Evolutionary conservation across 1,139 yeast species (phyloP), one percentile per base, ranked within the genome.

Genomic region (Candida labiduridarum): DNA sequence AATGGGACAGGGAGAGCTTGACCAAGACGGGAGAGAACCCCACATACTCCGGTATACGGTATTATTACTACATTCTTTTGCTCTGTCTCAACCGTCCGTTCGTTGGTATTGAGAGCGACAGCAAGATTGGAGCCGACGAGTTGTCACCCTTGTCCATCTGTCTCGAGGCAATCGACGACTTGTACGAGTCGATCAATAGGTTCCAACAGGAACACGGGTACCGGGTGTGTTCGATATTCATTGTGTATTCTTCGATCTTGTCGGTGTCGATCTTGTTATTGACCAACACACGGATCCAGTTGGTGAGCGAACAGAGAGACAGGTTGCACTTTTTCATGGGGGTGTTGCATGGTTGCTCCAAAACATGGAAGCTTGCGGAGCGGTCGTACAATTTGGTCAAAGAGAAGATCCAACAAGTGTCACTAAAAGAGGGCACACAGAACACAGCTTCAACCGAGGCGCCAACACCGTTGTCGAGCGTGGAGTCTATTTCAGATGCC

Each of bases 61-160:
- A 81, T 60, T 82, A 81, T 59, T 84, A 83, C 59, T 83, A 82
- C 58, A 79, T 83, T 41, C 74, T 82, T 5, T 63, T 80, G 7
- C 67, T 83, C 22, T 82, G 86, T 52, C 72, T 83, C 47, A 83
- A 83, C 60, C 70, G 85, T 43, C 87, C 87, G 1, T 83, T 83
- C 58, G 74, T 84, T 43, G 77, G 76, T 30, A 53, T 62, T n/a
- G 57, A 56, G 22, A 27, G 29, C n/a, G 41, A 39, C n/a, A 47
- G 49, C 12, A 51, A 49, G 10, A 45, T 49, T 12, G 46, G 50
- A 3, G 34, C 49, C 1, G 49, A 58, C 15, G 48, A 52, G 16
- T 60, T 74, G 30, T 64, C 71, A 18, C 72, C 74, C 0, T 62
- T 69, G 8, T 59, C 64, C 46, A 68, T 76, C 16, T 75, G 80